These are phyloP conservation scores for Ascocoryne sarcoides DNA, from an alignment of 2,329 filamentous ascomycete species.

Conservation along the genomic window DNA sequence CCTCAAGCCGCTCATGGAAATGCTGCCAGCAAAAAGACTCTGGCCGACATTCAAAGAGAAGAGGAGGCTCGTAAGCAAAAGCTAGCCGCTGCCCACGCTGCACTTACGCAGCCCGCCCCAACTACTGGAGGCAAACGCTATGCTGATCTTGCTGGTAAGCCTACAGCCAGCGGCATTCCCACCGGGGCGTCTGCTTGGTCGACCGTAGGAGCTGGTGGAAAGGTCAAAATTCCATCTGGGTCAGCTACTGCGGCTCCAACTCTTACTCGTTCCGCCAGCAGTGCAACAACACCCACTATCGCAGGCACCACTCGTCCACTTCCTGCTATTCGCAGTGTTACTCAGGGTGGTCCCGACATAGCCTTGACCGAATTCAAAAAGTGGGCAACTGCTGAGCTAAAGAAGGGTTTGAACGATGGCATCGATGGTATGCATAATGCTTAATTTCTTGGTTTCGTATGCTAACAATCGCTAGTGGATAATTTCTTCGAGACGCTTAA, in stretches of 20 bases:
- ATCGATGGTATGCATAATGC: slow-evolving; percentile 56
- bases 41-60: slow-evolving; percentile 94
- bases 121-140: slow-evolving; percentile 68
- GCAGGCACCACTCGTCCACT: slow-evolving; percentile 44
- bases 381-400: slow-evolving; percentile 76
- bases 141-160: slow-evolving; percentile 84
- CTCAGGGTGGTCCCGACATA: slow-evolving; percentile 29
- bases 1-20: slow-evolving; percentile 26
- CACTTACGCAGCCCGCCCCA: slow-evolving; percentile 34
- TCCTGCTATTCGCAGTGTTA: slow-evolving; percentile 37
- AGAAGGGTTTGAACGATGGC: slow-evolving; percentile 59
- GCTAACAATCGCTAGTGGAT: slow-evolving; percentile 41
- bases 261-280: slow-evolving; percentile 31
- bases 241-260: slow-evolving; percentile 41
- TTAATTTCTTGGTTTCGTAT: too few species aligned
- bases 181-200: slow-evolving; percentile 66
- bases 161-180: slow-evolving; percentile 33
- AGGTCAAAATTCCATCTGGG: slow-evolving; percentile 67
- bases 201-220: slow-evolving; percentile 88
- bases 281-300: slow-evolving; percentile 14
- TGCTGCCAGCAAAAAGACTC: slow-evolving; percentile 65
- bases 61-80: slow-evolving; percentile 82
- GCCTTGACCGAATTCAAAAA: slow-evolving; percentile 91
- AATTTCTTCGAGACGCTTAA: slow-evolving; percentile 71
- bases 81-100: slow-evolving; percentile 37